Percentiles rank a stretch among this genome's conserved stretches.
phyloP scores from a whole-genome alignment of 495 filamentous ascomycete species.

The Parathielavia appendiculata region DNA sequence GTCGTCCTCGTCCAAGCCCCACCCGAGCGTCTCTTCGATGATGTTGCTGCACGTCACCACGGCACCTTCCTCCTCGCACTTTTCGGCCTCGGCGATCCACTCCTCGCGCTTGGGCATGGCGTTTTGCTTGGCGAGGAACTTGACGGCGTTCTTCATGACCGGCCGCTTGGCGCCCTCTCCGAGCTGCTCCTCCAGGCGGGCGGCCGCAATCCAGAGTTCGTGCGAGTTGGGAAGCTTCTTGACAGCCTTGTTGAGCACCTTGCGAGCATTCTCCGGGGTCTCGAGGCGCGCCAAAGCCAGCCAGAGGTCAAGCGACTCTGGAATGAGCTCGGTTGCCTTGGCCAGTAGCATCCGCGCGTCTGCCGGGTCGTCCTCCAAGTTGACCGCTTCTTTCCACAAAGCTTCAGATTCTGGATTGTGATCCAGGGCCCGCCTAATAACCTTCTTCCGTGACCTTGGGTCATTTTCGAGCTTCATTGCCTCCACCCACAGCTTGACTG shows the following conservation, averaged over 20 bases:
- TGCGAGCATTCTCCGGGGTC: slow-evolving; percentile 81
- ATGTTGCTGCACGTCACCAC: slow-evolving; percentile 81
- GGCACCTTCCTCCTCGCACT: slow-evolving; percentile 88
- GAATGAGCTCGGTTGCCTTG: slow-evolving; percentile 91
- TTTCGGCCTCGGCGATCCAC: slow-evolving; percentile 93
- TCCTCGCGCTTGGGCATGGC: slow-evolving; percentile 96
- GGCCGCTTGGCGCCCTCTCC: slow-evolving; percentile 65
- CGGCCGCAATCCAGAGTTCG: slow-evolving; percentile 94
- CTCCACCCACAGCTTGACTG: slow-evolving; percentile 84
- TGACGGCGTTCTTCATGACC: slow-evolving; percentile 90
- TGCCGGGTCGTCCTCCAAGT: slow-evolving; percentile 81
- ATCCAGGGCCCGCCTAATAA: slow-evolving; percentile 81
- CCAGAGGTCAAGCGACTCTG: slow-evolving; percentile 89
- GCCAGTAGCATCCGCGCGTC: slow-evolving; percentile 83
- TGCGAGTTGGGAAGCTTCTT: slow-evolving; percentile 87
- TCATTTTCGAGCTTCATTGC: slow-evolving; percentile 91
- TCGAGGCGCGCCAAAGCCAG: slow-evolving; percentile 86
- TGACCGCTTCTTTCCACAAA: slow-evolving; percentile 97
- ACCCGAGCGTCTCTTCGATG: slow-evolving; percentile 88
- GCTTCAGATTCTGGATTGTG: slow-evolving; percentile 86
- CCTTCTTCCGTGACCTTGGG: slow-evolving; percentile 75
- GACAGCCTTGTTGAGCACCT: slow-evolving; percentile 90
- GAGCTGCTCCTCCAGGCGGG: slow-evolving; percentile 86
- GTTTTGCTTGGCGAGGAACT: slow-evolving; percentile 82
- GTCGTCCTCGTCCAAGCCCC: slow-evolving; percentile 91